Conservation (phyloP, 768 basidiomycete genomes). For the Amanita jacksonii region DNA sequence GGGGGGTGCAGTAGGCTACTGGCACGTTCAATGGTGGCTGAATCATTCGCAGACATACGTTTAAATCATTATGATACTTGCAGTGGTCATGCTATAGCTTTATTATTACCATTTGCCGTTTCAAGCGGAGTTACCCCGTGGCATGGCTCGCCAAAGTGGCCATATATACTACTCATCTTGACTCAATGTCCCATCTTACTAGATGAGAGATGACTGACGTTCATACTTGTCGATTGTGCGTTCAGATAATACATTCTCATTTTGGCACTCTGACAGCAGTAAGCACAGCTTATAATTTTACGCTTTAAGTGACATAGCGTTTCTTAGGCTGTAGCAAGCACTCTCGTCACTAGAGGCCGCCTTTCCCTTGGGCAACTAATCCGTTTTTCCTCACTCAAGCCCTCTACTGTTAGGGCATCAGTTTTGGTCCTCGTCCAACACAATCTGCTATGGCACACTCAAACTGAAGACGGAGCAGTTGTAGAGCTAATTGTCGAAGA, state of each 20-base stretch:
- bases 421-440: constrained; percentile 83
- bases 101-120: too few relatives aligned
- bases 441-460: constrained; percentile 82
- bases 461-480: constrained; percentile 58
- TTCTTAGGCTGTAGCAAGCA: constrained; percentile 59
- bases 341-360: constrained; percentile 74
- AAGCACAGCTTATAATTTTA: background rate
- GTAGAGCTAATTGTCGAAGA: constrained; percentile 79
- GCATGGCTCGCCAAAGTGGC: too few relatives aligned
- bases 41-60: too few relatives aligned
- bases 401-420: constrained; percentile 57
- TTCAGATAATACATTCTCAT: constrained; percentile 45
- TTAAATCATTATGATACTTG: too few relatives aligned
- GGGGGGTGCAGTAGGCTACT: background rate
- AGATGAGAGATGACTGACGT: constrained; percentile 43
- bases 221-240: constrained; percentile 45
- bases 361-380: constrained; percentile 61
- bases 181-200: background rate
- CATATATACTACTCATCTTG: background rate
- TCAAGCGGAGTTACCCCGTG: too few relatives aligned
- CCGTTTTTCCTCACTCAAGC: constrained; percentile 57
- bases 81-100: too few relatives aligned
- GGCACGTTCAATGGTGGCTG: too few relatives aligned
- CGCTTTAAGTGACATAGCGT: background rate
- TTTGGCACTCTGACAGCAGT: constrained; percentile 42